A percentile compares a stretch with the other conserved stretches of the same genome.
These are phyloP conservation scores for Sporothrix pseudoabietina DNA, from an alignment of 2,329 filamentous ascomycete genomes.

Conservation along the genomic window DNA sequence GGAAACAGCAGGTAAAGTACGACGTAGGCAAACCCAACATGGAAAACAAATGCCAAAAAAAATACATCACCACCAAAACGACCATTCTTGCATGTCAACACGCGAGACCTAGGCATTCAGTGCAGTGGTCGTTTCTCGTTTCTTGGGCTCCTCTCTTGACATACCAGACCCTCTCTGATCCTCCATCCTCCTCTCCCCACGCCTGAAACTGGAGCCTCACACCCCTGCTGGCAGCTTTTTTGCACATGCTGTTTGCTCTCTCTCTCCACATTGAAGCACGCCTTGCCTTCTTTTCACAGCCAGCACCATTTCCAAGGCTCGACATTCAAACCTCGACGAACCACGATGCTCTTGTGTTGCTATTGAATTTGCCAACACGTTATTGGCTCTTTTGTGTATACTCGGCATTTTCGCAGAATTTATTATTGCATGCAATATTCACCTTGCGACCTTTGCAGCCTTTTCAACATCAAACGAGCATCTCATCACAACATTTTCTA, in stretches of 20 bases:
- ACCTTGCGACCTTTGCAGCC: neutral
- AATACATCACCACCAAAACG: neutral
- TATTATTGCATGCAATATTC: neutral
- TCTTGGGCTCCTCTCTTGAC: neutral
- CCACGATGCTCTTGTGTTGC: neutral
- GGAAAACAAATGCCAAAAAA: neutral
- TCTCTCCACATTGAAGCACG: neutral
- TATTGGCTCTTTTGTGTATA: neutral
- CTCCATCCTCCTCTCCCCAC: neutral
- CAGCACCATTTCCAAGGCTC: neutral
- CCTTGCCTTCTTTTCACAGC: neutral
- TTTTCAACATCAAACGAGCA: neutral
- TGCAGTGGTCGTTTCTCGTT: neutral
- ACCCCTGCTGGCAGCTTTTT: neutral
- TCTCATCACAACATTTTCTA: neutral
- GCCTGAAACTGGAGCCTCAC: slow-evolving; percentile 13
- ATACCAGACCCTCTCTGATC: neutral
- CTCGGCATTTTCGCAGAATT: neutral
- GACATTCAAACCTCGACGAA: neutral
- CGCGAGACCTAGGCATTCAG: neutral
- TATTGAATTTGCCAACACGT: neutral
- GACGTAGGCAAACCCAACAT: neutral
- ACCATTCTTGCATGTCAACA: neutral
- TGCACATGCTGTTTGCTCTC: neutral
- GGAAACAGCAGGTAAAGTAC: neutral